These are phyloP conservation scores for Neofusicoccum sp. DNA, from an alignment of 2,329 filamentous ascomycete species.

Conservation along the genomic window DNA sequence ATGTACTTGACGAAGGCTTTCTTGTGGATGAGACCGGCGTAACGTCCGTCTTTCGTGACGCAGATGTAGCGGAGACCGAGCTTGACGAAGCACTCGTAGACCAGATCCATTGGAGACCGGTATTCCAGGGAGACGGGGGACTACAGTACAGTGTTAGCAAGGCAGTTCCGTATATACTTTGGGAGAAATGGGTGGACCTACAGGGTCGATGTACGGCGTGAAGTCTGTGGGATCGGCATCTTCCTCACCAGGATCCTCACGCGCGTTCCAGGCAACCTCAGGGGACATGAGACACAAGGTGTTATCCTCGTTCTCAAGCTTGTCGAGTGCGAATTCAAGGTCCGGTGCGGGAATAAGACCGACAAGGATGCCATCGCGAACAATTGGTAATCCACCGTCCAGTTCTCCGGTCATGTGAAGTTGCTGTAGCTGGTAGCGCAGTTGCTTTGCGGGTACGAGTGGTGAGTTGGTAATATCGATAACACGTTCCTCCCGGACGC, in stretches of 20 bases:
- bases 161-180: not conserved
- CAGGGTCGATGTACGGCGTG: conserved; percentile 86
- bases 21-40: conserved; percentile 91
- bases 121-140: conserved; percentile 88
- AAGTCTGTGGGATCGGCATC: conserved; percentile 75
- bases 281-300: conserved; percentile 81
- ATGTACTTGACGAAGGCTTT: conserved; percentile 96
- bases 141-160: conserved; percentile 40
- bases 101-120: conserved; percentile 86
- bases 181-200: conserved; percentile 33
- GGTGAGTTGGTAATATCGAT: conserved; percentile 89
- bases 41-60: conserved; percentile 80
- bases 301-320: conserved; percentile 72
- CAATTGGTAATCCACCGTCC: conserved; percentile 86
- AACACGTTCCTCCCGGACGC: conserved; percentile 71
- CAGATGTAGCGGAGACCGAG: conserved; percentile 91
- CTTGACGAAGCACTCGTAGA: conserved; percentile 96
- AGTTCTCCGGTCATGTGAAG: conserved; percentile 86
- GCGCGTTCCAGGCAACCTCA: conserved; percentile 51
- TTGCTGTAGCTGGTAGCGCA: conserved; percentile 79
- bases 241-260: conserved; percentile 53
- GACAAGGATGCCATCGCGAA: conserved; percentile 77
- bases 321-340: conserved; percentile 88
- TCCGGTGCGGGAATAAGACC: conserved; percentile 93
- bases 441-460: conserved; percentile 72